Evolutionary conservation across 2,329 filamentous ascomycete genomes (phyloP), one percentile per base, ranked within the genome.

Genomic region (Colletotrichum lindemuthianum): DNA sequence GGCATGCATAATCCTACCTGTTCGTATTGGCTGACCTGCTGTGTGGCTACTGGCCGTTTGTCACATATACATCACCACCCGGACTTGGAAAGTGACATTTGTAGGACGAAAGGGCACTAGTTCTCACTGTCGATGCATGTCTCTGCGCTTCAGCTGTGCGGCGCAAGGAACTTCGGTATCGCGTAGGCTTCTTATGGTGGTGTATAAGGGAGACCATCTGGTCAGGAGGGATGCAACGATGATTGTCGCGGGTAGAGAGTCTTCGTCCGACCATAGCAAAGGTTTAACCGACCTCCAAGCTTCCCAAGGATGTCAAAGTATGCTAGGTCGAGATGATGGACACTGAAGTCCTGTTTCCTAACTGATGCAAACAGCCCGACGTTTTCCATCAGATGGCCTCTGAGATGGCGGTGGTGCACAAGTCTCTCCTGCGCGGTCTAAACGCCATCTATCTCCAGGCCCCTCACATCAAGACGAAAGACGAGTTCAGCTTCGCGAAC

Each of bases 381-480:
- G 16, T 52, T 24, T 59, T 59, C 56, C 44, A 59, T 8, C 15
- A 34, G 44, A 40, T 52, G 15, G 56, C 47, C 10, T 51, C 56
- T 6, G 72, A 74, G 16, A 76, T 77, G 75, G 70, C 68, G 6
- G 12, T 60, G 11, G 71, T 73, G 13, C 75, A 80, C 71, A 79
- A 78, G 68, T 66, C 71, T n/a, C 44, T 79, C 33, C 57, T 77
- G 5, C 75, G 76, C 10, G 75, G 76, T 8, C 69, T 79, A 65
- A 79, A 79, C 67, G 71, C 74, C 8, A 72, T 79, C 44, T 76
- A 79, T 64, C 69, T 75, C 39, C 78, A 81, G 51, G 72, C 75
- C 1, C 68, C 71, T 8, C 73, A 78, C 53, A 70, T 81, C 6
- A 69, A 73, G 7, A 59, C 69, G 11, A 69, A 75, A 36, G 77